These are phyloP conservation scores for Coemansia sp. DNA, from an alignment of 192 early-diverging fungal genomes.

Conservation along the genomic window DNA sequence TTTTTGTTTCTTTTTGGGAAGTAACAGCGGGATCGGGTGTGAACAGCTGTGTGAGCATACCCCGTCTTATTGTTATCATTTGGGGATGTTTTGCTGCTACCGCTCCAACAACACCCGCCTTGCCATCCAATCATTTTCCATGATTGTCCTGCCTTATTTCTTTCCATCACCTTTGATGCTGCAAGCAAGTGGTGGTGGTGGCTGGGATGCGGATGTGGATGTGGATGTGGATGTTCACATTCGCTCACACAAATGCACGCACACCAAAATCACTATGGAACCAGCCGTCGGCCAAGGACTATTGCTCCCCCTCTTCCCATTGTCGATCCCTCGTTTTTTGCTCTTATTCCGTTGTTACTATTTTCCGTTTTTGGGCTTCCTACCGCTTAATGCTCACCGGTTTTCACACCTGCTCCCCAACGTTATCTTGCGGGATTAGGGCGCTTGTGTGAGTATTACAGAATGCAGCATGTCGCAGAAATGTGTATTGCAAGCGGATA, in stretches of 20 bases:
- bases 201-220: too few species aligned
- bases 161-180: too few species aligned
- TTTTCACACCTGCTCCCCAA: constrained; percentile 10
- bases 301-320: neutral
- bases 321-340: neutral
- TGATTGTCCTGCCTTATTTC: too few species aligned
- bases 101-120: too few species aligned
- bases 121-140: neutral
- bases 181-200: neutral
- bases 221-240: neutral
- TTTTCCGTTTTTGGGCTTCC: neutral
- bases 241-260: neutral
- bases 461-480: constrained; percentile 9
- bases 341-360: neutral
- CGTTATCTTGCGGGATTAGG: constrained; percentile 13
- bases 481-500: neutral
- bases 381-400: too few species aligned
- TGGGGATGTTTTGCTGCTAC: neutral
- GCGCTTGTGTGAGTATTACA: constrained; percentile 28
- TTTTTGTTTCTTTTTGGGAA: too few species aligned
- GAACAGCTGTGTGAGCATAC: neutral
- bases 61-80: neutral
- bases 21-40: neutral
- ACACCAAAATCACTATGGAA: neutral
- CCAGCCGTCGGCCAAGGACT: too few species aligned